Evolutionary conservation across 805 yeast species (phyloP), one percentile per base, ranked within the genome.

Genomic region (Kregervanrija pseudodelftensis): DNA sequence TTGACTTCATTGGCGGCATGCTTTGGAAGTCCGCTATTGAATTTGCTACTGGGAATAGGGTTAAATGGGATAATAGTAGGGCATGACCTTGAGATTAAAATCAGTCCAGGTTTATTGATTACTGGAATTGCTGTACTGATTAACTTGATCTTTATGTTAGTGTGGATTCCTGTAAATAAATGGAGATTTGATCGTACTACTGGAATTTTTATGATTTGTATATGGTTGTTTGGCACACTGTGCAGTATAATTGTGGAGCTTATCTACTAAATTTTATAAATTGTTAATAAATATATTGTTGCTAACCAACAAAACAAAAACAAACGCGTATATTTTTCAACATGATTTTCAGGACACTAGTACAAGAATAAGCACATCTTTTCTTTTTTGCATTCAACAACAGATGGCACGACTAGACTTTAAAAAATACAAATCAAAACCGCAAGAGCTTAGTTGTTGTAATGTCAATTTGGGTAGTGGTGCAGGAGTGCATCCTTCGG

Each of bases 1-100:
- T 72, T 84, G 39, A 85, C 91, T 85, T 97, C 97, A 0, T 69
- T 93, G n/a, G 85, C 93, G 30, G 96, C 97, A 0, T 90, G 98
- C 57, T 84, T 90, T 60, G 98, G 97, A 0, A 88, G 96, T 1
- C 98, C 98, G 0, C 64, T 91, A 46, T 61, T 93, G 36, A 83
- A 89, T 43, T 67, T 84, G 37, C 66, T 93, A 10, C 69, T 90
- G 35, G 95, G 97, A 0, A 66, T 91, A 48, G 96, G 97, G 0
- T 56, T 82, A 5, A 83, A 85, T 52, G 89, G 91, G 0, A 48
- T 86, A 32, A 47, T 80, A 1, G 64, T 74, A 8, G 61, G 56
- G 8, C 46, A 40, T 1, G 63, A 69, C 36, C 10, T 53, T 8
- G 49, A 46, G 11, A 53, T 67, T 15, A 47, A 51, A 4, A 56